A percentile compares a stretch with the other conserved stretches of the same genome.
Conservation (phyloP, 1,139 yeast species). For the Hyphopichia pseudoburtonii region DNA sequence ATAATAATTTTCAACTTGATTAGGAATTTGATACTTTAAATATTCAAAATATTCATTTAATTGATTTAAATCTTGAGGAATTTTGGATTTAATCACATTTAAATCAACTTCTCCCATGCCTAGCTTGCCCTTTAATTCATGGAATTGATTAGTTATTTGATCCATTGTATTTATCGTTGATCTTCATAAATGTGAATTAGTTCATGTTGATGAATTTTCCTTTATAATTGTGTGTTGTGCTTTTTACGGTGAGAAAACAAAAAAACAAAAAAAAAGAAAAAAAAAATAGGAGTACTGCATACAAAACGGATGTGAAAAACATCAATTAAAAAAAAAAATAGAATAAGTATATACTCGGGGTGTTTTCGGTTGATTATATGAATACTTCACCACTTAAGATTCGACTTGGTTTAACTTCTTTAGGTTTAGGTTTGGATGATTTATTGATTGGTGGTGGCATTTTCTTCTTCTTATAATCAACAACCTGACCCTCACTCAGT, state of each 20-base stretch:
- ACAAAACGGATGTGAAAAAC: too few relatives aligned
- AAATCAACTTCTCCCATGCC: neutral
- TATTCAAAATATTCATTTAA: neutral
- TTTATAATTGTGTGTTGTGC: too few relatives aligned
- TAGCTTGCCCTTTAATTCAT: neutral
- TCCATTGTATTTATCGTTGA: neutral
- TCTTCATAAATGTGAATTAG: neutral
- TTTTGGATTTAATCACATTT: neutral
- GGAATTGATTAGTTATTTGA: neutral
- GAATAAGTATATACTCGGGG: too few relatives aligned
- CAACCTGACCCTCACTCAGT: neutral
- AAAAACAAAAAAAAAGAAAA: too few relatives aligned
- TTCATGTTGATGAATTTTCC: too few relatives aligned
- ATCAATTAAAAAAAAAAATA: too few relatives aligned
- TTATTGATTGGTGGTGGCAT: constrained; percentile 32
- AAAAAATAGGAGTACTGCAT: neutral
- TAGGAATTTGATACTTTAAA: constrained; percentile 1
- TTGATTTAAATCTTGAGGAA: neutral
- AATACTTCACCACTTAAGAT: constrained; percentile 35
- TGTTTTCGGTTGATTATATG: constrained; percentile 1
- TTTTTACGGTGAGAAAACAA: neutral
- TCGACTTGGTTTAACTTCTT: constrained; percentile 27
- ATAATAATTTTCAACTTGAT: constrained; percentile 1
- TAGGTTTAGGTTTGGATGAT: constrained; percentile 24
- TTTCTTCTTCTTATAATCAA: constrained; percentile 11